Evolutionary conservation across 306 rosid species (phyloP), one percentile per base, ranked within the genome.

Genomic region (Corylus americana): DNA sequence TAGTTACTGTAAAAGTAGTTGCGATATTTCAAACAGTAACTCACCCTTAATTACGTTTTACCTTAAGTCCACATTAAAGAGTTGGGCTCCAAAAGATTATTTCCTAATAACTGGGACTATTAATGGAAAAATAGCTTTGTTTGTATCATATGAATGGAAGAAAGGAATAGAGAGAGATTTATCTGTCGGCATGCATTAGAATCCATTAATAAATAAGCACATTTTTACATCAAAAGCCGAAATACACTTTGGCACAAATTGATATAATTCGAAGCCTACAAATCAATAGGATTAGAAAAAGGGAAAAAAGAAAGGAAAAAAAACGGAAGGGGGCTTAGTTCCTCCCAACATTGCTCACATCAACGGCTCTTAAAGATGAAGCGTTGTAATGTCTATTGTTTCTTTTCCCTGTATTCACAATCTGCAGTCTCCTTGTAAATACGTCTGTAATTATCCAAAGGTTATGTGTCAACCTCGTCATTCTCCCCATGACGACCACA

Each of bases 401-500:
- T 7, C 50, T 25, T 39, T 17, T 16, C 77, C 75, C n/a, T 71
- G 29, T 74, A 79, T 83, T 74, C 70, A 79, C 71, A 68, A 29
- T 49, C 70, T 74, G 45, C 39, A 67, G 8, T 22, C 77, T 35
- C 44, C 44, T 25, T 18, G n/a, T 29, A 49, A 48, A 70, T 61
- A 70, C 48, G 66, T 44, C 76, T 35, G 70, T 8, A 3, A 9
- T 14, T 79, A 35, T 22, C 7, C 16, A 17, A 76, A 61, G 57
- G 5, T 50, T 74, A 35, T 4, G 31, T 16, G 55, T 64, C 69
- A 37, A 39, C 45, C 57, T 77, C 75, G 4, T 74, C 81, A n/a
- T n/a, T 61, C 77, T 80, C 75, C 42, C 76, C 79, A 18, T 63
- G 76, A 51, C 13, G 64, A 2, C 82, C 84, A 66, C 69, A 72